Base-by-base conservation (phyloP, 164 flowering plant genomes). In the Vitis labrusca region DNA sequence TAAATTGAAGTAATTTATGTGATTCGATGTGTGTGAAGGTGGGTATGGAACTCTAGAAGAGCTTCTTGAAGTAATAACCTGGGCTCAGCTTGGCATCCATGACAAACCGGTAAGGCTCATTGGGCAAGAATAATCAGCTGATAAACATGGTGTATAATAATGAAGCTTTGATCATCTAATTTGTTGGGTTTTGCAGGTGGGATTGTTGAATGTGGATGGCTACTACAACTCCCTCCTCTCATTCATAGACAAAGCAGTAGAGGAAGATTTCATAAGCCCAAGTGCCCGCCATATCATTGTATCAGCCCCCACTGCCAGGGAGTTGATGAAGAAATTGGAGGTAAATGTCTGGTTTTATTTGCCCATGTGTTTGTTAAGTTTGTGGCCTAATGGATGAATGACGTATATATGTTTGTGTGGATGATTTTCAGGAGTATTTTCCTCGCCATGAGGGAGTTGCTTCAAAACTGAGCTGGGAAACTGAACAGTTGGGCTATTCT, bases 141-240 rank as follows among this genome's bases (percentile, higher is more conserved):
- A 14, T 30, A 64, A 50, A 8, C 17, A 37, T 37, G 7, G 44
- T 6, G 5, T 37, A 9, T 15, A 29, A 55, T 19, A 13, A 60
- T 63, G 48, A 14, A 7, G 15, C 32, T 32, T 1, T 17, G 9
- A 48, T 60, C 48, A 19, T n/a, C 10, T 10, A 64, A 49, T 52
- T 66, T 19, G 13, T 10, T 71, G 15, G 29, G 30, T 66, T 29
- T 60, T 63, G 71, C 52, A 89, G 93, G 91, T 89, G 74, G 94
- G 94, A 52, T 74, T 89, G 74, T 54, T 89, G 85, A 89, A 89
- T 75, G 94, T 89, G 61, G 94, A 89, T 77, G 94, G 91, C 1
- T 89, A 86, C 72, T 89, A 89, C 80, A 89, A 89, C 68, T 87
- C 90, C 19, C 74, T 89, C 69, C 70, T 89, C 56, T 83, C 91